Evolutionary conservation across 495 filamentous ascomycete species (phyloP), one percentile per base, ranked within the genome.

Genomic region (Pseudevernia furfuracea): DNA sequence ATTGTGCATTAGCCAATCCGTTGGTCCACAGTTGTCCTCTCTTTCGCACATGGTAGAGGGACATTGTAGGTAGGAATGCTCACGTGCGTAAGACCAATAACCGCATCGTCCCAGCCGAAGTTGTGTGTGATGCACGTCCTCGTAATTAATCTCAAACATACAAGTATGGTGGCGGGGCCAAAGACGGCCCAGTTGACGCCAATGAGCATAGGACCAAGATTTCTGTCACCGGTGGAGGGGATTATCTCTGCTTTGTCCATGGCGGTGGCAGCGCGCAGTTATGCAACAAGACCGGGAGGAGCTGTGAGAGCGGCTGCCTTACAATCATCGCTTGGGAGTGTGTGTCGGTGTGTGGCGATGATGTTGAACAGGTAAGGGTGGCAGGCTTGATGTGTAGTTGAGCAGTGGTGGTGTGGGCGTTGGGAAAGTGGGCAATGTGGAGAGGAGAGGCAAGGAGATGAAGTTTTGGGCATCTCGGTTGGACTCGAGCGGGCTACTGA

Each of bases 91-190:
- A 65, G n/a, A 34, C 55, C 30, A 44, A 70, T 70, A 9, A 59
- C 25, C 4, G 65, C 61, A 65, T 70, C 68, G 55, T 70, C 68
- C 68, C 68, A 70, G 30, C 68, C 68, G 30, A 70, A 67, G 28
- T 70, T 70, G 53, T 59, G 61, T 5, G 64, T 65, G 30, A 70
- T 64, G 55, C 65, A 70, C 48, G 62, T 49, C 34, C 68, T 48
- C 3, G 62, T 65, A 4, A 55, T 46, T 32, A 60, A 32, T 11
- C 68, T 34, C 58, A 70, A 58, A 38, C 63, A 34, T 2, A 70
- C 68, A 4, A 62, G 58, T 21, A 67, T 59, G 21, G 66, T 68
- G 12, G 68, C 62, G n/a, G 55, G 43, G 34, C 60, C 52, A 55
- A 70, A 70, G 58, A 70, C 55, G 4, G 58, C 65, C 57, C 68